Percentiles rank a stretch among this genome's conserved stretches.
phyloP scores from a whole-genome alignment of 441 rosid species.

The Kokia cookei region DNA sequence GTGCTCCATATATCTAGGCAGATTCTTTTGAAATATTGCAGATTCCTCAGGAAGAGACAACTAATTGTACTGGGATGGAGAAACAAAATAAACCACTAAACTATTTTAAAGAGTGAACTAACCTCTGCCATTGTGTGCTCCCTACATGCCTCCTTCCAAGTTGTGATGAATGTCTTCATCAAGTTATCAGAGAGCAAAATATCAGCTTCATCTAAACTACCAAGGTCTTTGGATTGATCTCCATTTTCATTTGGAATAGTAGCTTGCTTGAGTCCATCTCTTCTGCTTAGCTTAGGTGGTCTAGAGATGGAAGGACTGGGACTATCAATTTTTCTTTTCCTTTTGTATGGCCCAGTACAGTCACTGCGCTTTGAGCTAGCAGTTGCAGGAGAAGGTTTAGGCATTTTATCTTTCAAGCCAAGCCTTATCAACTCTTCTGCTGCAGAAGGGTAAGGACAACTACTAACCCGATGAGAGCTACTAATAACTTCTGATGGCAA shows the following conservation, averaged over 20 bases:
- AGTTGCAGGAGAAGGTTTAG: conserved; percentile 19
- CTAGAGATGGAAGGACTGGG: conserved; percentile 24
- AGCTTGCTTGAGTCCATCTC: conserved; percentile 19
- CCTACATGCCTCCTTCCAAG: conserved; percentile 82
- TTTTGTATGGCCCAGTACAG: conserved; percentile 10
- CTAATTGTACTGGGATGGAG: neutral
- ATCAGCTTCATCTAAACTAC: conserved; percentile 30
- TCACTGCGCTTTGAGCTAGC: conserved; percentile 20
- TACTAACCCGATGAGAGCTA: conserved; percentile 43
- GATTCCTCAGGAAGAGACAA: neutral
- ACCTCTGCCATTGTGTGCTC: conserved; percentile 54
- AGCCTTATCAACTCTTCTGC: conserved; percentile 82
- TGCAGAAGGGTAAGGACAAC: conserved; percentile 97
- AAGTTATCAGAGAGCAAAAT: conserved; percentile 41
- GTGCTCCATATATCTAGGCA: neutral
- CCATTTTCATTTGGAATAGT: conserved; percentile 19
- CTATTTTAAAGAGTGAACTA: neutral
- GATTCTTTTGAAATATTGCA: neutral
- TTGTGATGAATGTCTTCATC: conserved; percentile 60
- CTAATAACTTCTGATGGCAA: conserved; percentile 17
- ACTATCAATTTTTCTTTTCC: conserved; percentile 50
- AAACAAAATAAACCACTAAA: neutral
- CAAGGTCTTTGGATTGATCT: conserved; percentile 19
- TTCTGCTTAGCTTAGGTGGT: conserved; percentile 36
- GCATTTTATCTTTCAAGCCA: conserved; percentile 46